These are phyloP conservation scores for Spizellomyces sp. DNA, from an alignment of 192 early-diverging fungal species.

Conservation along the genomic window DNA sequence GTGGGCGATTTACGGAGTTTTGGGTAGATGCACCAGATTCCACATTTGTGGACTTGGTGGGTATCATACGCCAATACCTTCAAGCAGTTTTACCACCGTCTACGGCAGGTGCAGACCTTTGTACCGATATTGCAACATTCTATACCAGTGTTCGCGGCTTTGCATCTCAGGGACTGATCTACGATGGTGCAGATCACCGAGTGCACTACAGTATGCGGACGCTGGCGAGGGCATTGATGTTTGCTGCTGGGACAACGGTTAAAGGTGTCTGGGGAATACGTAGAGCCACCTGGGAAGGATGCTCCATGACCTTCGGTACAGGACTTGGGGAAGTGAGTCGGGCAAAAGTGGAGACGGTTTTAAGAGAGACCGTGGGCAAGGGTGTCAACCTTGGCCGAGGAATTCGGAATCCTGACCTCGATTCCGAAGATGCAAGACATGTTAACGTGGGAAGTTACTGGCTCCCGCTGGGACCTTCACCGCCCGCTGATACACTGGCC, in stretches of 20 bases:
- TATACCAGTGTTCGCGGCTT: slow-evolving; percentile 76
- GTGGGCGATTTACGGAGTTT: slow-evolving; percentile 92
- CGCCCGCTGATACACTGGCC: slow-evolving; percentile 29
- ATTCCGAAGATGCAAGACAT: not conserved
- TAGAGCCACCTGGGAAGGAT: slow-evolving; percentile 89
- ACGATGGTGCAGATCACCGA: slow-evolving; percentile 84
- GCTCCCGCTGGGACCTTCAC: slow-evolving; percentile 66
- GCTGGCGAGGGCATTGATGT: slow-evolving; percentile 84
- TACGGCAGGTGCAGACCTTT: slow-evolving; percentile 62
- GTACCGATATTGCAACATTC: slow-evolving; percentile 76
- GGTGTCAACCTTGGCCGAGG: slow-evolving; percentile 63
- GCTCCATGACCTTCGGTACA: slow-evolving; percentile 94
- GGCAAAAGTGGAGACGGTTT: slow-evolving; percentile 49
- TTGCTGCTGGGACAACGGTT: slow-evolving; percentile 62
- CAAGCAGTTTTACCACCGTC: slow-evolving; percentile 42
- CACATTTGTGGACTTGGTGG: slow-evolving; percentile 73
- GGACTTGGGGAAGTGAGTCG: slow-evolving; percentile 76
- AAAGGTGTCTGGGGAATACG: slow-evolving; percentile 75
- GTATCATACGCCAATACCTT: slow-evolving; percentile 82
- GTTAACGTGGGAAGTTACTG: slow-evolving; percentile 87
- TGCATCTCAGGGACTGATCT: slow-evolving; percentile 70
- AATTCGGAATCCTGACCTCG: slow-evolving; percentile 51
- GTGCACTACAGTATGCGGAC: slow-evolving; percentile 94
- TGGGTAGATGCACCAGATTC: slow-evolving; percentile 93
- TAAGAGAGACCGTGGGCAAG: slow-evolving; percentile 63